Base-by-base conservation (phyloP, 257 asterid genomes). In the Nicotiana noctiflora region DNA sequence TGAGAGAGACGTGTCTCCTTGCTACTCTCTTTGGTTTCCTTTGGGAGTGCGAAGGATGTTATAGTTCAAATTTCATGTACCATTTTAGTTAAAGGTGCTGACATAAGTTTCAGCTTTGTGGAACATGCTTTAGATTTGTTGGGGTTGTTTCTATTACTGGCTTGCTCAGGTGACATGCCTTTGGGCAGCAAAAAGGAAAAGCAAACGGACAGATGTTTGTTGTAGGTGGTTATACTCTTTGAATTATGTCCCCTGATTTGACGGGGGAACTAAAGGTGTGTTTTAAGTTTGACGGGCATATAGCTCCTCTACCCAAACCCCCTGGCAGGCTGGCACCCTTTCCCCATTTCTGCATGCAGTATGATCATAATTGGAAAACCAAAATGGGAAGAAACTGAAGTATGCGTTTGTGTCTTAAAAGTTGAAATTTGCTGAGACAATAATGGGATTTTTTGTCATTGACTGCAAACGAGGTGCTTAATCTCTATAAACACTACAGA, bases 61-160 rank as follows among this genome's bases (percentile, higher is more conserved):
- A 74, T 74, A 74, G 15, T 74, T 74, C 79, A 49, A 74, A 49
- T 74, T 74, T 74, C 9, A 34, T 74, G 81, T 79, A 79, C 74
- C 81, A 79, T 79, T 49, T 23, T 49, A 72, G 78, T 72, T 21
- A 23, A 25, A 29, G 68, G 37, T 10, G 78, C 78, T 74, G 61
- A 74, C 78, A 74, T 74, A 49, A 44, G 25, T 46, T 49, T 46
- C 78, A 74, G 78, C 78, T 74, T 37, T 49, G 23, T 74, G 2
- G 4, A 74, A 7, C 23, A 49, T 74, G 19, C 29, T 56, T 76
- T 23, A 63, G 51, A 72, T 62, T 52, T 49, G 52, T 63, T 25
- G 27, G 72, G 78, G 76, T 67, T 70, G 13, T 70, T 25, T 49
- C 17, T 49, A 2, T 74, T 46, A 10, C 78, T 77, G 65, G 63